Base-by-base conservation (phyloP, 202 grass and related monocot genomes). In the Saccharum hybrid region DNA sequence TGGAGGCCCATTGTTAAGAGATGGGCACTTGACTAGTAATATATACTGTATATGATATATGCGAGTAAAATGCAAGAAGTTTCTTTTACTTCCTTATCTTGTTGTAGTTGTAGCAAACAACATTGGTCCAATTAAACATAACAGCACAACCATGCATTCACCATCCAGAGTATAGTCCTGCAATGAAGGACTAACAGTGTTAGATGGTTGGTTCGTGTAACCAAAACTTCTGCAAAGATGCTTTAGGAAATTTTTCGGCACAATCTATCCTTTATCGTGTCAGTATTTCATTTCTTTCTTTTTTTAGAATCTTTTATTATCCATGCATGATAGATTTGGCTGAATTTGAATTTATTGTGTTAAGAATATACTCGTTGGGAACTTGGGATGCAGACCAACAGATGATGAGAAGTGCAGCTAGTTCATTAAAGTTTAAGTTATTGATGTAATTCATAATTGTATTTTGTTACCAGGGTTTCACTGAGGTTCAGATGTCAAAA, bases 401-500 rank as follows among this genome's bases (percentile, higher is more conserved):
- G 23, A 76, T 48, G 46, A 75, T 45, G 23, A 79, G 34, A 75
- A 30, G 11, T 76, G 1, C 6, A 71, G 10, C 4, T 57, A 13
- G 9, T 49, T 64, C 19, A 54, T 71, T 79, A 57, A 34, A 63
- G 61, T 30, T 82, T 37, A 45, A 73, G 66, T 10, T 13, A 34
- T 26, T 79, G 52, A 46, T 31, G 40, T 67, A 18, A 77, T 68
- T 80, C 14, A 74, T 28, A 81, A 40, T 51, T 46, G 22, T 30
- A 34, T 91, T 90, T 88, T 60, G 16, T 23, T 85, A 77, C 39
- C 76, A 99, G 96, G 93, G 93, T 84, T 96, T 99, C 79, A 88
- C 87, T 14, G 96, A 96, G 56, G 61, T 92, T 86, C 93, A 94
- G 76, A 89, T 92, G 90, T 92, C 96, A 84, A 99, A 92, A 86